These are phyloP conservation scores for Salix caprea DNA, from an alignment of 345 rosid genomes.

Conservation along the genomic window DNA sequence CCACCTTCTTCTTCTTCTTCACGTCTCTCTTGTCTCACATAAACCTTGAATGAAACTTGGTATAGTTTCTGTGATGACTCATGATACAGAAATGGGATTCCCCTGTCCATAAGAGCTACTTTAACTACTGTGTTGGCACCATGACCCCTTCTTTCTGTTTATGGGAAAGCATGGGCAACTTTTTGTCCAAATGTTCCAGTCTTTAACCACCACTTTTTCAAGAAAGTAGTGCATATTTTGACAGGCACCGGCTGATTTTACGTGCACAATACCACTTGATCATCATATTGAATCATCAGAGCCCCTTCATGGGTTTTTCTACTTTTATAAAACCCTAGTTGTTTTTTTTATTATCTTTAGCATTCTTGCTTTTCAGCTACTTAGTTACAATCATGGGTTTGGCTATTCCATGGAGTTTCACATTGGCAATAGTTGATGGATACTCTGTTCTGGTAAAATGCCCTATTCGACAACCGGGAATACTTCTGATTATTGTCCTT, in stretches of 20 bases:
- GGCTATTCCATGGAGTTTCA: slow-evolving; percentile 82
- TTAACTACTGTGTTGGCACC: neutral
- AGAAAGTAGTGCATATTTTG: neutral
- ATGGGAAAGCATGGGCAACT: neutral
- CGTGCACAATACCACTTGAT: neutral
- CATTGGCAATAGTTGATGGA: slow-evolving; percentile 75
- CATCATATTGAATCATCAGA: neutral
- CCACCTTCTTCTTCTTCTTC: neutral
- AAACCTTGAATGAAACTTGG: neutral
- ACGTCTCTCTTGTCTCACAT: neutral
- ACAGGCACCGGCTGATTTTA: neutral
- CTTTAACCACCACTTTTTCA: neutral
- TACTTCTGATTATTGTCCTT: slow-evolving; percentile 50
- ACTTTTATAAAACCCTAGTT: neutral
- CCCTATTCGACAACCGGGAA: slow-evolving; percentile 54
- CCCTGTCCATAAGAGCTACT: neutral
- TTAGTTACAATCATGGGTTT: slow-evolving; percentile 83
- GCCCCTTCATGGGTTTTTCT: neutral
- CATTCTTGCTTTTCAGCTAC: slow-evolving; percentile 43
- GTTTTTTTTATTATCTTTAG: neutral
- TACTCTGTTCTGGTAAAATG: slow-evolving; percentile 63
- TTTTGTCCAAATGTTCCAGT: neutral
- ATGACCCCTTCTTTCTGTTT: neutral
- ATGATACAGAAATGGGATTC: neutral
- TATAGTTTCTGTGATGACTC: neutral